Percentiles rank a stretch among this genome's conserved stretches.
Evolutionary conservation across 352 stramenopile species (phyloP).

Genomic region (Globisporangium apiculatum): DNA sequence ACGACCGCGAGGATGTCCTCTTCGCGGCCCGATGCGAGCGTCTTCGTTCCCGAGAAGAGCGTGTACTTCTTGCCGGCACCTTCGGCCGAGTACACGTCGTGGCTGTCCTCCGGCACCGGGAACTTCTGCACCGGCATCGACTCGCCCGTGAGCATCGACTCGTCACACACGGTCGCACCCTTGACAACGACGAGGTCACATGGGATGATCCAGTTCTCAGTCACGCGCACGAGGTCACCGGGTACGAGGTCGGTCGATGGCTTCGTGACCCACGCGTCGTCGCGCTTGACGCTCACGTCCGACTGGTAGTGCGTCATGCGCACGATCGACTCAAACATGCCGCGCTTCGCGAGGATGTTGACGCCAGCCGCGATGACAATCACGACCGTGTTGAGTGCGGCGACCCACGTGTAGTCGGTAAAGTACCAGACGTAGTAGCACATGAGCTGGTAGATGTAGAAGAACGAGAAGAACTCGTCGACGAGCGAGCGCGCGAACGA

Average conservation of each 20-base stretch:
- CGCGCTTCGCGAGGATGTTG: slow-evolving; percentile 67
- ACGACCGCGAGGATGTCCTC: slow-evolving; percentile 75
- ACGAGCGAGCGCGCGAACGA: slow-evolving; percentile 39
- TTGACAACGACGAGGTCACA: slow-evolving; percentile 70
- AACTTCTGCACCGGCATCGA: slow-evolving; percentile 88
- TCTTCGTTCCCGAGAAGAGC: slow-evolving; percentile 79
- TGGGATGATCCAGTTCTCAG: slow-evolving; percentile 62
- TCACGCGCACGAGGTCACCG: slow-evolving; percentile 58
- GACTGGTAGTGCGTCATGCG: slow-evolving; percentile 60
- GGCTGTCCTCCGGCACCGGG: slow-evolving; percentile 39
- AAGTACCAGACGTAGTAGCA: slow-evolving; percentile 82
- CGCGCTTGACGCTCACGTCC: slow-evolving; percentile 59
- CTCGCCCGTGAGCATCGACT: slow-evolving; percentile 72
- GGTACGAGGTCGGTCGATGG: slow-evolving; percentile 47
- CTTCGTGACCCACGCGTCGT: slow-evolving; percentile 39
- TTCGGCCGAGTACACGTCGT: slow-evolving; percentile 42
- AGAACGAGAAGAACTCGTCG: slow-evolving; percentile 63
- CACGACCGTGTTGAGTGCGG: slow-evolving; percentile 48
- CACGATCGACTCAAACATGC: slow-evolving; percentile 43
- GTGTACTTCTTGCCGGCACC: slow-evolving; percentile 79
- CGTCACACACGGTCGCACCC: slow-evolving; percentile 59
- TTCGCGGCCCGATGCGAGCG: slow-evolving; percentile 55
- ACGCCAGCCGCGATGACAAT: slow-evolving; percentile 42
- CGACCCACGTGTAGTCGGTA: slow-evolving; percentile 56
- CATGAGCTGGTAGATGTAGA: slow-evolving; percentile 86